Base-by-base conservation (phyloP, 345 rosid species). In the Camelina sativa region DNA sequence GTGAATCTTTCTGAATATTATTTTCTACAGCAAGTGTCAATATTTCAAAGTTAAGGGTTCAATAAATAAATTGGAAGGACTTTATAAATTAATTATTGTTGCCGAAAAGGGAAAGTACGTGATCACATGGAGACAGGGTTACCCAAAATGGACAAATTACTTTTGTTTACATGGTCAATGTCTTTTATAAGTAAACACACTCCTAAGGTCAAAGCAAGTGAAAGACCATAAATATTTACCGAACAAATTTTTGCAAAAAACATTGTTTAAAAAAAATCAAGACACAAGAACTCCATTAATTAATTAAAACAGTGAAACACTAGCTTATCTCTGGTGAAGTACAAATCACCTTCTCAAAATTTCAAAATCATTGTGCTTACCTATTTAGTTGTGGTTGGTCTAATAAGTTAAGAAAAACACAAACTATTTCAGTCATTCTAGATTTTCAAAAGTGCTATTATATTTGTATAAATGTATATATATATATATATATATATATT, bases 21-120 rank as follows among this genome's bases (percentile, higher is more conserved):
- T 41, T 68, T 68, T 55, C 54, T 44, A 13, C 55, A 7, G 43
- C 32, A 55, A 56, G 32, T 43, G 37, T 64, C 56, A 47, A 47
- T 16, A 47, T 47, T 25, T 25, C 8, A 55, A 41, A 55, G 4
- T 25, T 30, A 19, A 19, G 25, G 58, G 38, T 59, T n/a, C 60
- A 3, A 46, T 46, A 34, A 46, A 30, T 4, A 30, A 32, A 10
- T 25, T 47, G 19, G 67, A 65, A 34, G 15, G 60, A 52, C 34
- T 67, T 66, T 13, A 4, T 38, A 48, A 17, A 65, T 23, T 5
- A 40, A 16, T 40, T 38, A 51, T 63, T 19, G 61, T 41, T 73
- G 25, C 57, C 62, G 19, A 44, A 73, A 64, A 54, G 34, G 28
- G 57, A 11, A 73, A 54, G 70, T 53, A 16, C 51, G 63, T 28